These are phyloP conservation scores for Sergeia podlipaevii DNA, from an alignment of 208 protist genomes.

Conservation along the genomic window DNA sequence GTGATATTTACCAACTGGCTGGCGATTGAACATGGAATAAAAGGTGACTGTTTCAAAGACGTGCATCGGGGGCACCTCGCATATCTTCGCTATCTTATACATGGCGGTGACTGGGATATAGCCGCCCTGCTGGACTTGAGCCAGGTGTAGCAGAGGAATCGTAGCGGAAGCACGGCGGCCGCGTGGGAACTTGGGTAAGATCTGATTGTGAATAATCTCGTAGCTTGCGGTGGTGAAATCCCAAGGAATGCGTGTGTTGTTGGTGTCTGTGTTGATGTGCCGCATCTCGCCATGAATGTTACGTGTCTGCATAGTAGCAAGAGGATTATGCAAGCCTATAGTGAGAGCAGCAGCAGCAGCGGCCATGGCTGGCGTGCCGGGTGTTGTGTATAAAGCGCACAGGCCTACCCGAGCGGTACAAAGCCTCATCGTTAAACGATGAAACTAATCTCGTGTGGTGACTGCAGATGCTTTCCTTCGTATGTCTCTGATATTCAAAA, in stretches of 20 bases:
- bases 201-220: conserved; percentile 85
- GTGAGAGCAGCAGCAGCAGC: neutral
- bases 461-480: too few species aligned
- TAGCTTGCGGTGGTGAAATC: conserved; percentile 91
- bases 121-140: conserved; percentile 88
- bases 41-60: conserved; percentile 93
- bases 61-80: conserved; percentile 88
- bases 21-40: conserved; percentile 95
- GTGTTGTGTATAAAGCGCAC: too few species aligned
- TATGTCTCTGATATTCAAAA: too few species aligned
- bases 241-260: conserved; percentile 92
- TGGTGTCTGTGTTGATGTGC: conserved; percentile 82
- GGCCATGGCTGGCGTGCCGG: neutral
- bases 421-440: too few species aligned
- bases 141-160: conserved; percentile 90
- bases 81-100: conserved; percentile 94
- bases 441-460: too few species aligned
- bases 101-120: conserved; percentile 93
- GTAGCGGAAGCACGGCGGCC: conserved; percentile 67
- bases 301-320: conserved; percentile 9
- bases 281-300: conserved; percentile 80
- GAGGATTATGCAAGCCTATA: neutral
- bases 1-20: conserved; percentile 93
- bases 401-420: too few species aligned
- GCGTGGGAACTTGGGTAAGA: conserved; percentile 91